A percentile compares a stretch with the other conserved stretches of the same genome.
These are phyloP conservation scores for Coemansia sp. DNA, from an alignment of 192 early-diverging fungal species.

Conservation along the genomic window DNA sequence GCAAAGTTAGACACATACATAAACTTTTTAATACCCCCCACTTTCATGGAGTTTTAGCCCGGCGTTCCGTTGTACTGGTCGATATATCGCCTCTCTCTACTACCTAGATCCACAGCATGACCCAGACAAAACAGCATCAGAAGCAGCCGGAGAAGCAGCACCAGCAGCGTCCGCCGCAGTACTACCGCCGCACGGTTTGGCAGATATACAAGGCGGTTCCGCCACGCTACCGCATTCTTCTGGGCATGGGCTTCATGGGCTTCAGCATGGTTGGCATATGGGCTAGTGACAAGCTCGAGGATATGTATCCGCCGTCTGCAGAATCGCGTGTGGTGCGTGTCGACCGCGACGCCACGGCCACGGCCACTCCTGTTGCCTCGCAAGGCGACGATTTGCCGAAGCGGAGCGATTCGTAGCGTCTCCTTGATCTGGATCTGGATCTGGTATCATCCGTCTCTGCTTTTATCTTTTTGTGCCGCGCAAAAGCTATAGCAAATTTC, in stretches of 20 bases:
- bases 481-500: no score
- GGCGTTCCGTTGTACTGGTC: no score
- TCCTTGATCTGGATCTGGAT: background rate
- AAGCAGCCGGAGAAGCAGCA: background rate
- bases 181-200: constrained; percentile 38
- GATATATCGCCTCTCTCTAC: background rate
- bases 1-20: no score
- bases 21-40: no score
- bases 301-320: constrained; percentile 28
- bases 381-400: constrained; percentile 6
- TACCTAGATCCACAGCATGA: background rate
- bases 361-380: background rate
- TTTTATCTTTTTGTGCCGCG: no score
- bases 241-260: constrained; percentile 55
- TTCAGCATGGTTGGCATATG: constrained; percentile 52
- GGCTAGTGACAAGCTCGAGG: constrained; percentile 52
- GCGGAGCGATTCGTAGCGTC: background rate
- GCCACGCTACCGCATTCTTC: constrained; percentile 48
- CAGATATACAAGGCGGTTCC: constrained; percentile 46
- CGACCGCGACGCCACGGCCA: constrained; percentile 19
- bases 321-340: constrained; percentile 40
- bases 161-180: constrained; percentile 1
- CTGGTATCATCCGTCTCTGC: background rate
- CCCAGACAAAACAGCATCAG: background rate
- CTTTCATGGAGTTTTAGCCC: no score